A percentile compares a stretch with the other conserved stretches of the same genome.
These are phyloP conservation scores for Alternaria longipes DNA, from an alignment of 2,329 filamentous ascomycete genomes.

Conservation along the genomic window DNA sequence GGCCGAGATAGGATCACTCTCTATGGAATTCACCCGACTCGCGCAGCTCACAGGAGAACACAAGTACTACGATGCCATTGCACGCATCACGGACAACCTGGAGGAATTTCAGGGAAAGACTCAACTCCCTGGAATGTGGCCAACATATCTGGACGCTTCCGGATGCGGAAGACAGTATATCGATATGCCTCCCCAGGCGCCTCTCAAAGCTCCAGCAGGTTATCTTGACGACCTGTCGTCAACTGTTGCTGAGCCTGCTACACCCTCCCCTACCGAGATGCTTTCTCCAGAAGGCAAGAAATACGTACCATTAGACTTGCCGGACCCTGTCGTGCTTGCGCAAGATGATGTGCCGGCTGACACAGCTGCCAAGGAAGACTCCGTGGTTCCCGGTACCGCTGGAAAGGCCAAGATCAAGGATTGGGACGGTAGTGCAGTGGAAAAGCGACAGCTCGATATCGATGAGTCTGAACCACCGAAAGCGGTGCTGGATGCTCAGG, in stretches of 20 bases:
- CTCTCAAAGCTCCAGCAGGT: constrained; percentile 26
- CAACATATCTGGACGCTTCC: constrained; percentile 55
- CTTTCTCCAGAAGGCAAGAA: constrained; percentile 43
- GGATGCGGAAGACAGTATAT: constrained; percentile 46
- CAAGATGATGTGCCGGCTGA: constrained; percentile 27
- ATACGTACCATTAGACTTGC: constrained; percentile 45
- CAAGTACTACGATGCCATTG: constrained; percentile 59
- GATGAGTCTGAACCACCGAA: constrained; percentile 24
- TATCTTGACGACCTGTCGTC: constrained; percentile 9
- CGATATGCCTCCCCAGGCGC: constrained; percentile 35
- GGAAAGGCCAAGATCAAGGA: constrained; percentile 32
- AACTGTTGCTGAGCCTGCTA: constrained; percentile 7
- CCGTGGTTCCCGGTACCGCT: constrained; percentile 14
- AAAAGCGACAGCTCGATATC: constrained; percentile 38
- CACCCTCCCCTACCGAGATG: constrained; percentile 26
- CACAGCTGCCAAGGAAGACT: not conserved
- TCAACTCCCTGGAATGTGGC: constrained; percentile 60
- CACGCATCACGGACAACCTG: constrained; percentile 56
- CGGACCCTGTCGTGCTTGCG: constrained; percentile 39
- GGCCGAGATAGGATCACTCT: constrained; percentile 60
- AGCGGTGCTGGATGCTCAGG: constrained; percentile 11
- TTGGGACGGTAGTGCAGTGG: constrained; percentile 29
- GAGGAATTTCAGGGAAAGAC: constrained; percentile 57
- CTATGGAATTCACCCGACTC: constrained; percentile 60
- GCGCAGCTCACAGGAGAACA: constrained; percentile 58